phyloP scores from a whole-genome alignment of 2,329 filamentous ascomycete species.

The Whalleya microplaca region DNA sequence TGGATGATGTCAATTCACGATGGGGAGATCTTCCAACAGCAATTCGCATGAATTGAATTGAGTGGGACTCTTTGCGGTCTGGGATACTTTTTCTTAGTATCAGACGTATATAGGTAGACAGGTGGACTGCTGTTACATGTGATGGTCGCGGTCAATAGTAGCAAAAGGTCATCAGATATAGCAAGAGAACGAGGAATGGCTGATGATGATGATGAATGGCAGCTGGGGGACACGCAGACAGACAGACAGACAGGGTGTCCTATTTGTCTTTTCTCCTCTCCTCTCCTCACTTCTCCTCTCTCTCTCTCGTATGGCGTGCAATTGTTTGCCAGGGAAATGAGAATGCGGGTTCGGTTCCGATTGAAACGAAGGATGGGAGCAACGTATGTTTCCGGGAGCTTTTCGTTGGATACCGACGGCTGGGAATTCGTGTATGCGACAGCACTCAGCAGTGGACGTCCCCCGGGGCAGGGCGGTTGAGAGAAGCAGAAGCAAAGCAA shows the following conservation, averaged over 20 bases:
- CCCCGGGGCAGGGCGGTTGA: not conserved
- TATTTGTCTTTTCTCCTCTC: too few species aligned
- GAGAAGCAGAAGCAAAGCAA: not conserved
- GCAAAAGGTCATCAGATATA: too few species aligned
- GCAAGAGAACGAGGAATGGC: too few species aligned
- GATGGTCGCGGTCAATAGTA: too few species aligned
- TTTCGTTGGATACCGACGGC: not conserved
- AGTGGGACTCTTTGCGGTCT: not conserved
- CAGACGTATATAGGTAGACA: not conserved
- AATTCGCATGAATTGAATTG: not conserved
- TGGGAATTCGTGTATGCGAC: not conserved
- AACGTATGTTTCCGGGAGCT: not conserved
- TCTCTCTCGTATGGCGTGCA: not conserved
- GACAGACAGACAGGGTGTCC: too few species aligned
- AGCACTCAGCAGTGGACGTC: not conserved
- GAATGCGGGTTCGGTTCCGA: not conserved
- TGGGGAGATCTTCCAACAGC: not conserved
- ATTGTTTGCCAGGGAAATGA: conserved; percentile 21
- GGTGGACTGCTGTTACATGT: too few species aligned
- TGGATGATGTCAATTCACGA: conserved; percentile 35
- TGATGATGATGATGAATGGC: too few species aligned
- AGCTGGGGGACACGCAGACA: too few species aligned
- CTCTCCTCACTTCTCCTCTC: conserved; percentile 21
- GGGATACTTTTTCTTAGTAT: not conserved
- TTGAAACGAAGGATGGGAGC: not conserved